Percentiles rank a stretch among this genome's conserved stretches.
phyloP scores from a whole-genome alignment of 2,329 filamentous ascomycete species.

The Fusarium ambrosium region DNA sequence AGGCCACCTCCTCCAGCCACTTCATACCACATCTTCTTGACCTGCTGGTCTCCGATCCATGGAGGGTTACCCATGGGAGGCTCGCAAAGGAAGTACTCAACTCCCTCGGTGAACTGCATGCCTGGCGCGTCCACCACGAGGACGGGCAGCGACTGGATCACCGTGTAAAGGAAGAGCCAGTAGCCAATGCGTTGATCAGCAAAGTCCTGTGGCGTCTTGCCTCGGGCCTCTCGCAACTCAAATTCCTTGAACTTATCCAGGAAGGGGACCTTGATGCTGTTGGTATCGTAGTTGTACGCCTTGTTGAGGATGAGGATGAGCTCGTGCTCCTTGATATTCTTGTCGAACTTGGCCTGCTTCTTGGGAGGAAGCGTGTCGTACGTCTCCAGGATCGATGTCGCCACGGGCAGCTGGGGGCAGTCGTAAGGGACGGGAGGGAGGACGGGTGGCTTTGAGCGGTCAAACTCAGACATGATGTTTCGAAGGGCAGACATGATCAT shows the following conservation, averaged over 20 bases:
- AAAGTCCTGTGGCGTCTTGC: conserved; percentile 75
- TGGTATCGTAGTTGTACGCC: conserved; percentile 83
- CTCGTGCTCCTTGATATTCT: conserved; percentile 83
- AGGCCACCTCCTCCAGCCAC: conserved; percentile 73
- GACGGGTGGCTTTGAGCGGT: conserved; percentile 89
- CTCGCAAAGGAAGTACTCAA: conserved; percentile 87
- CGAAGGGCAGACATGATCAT: conserved; percentile 79
- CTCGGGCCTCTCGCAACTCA: conserved; percentile 76
- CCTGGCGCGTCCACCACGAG: conserved; percentile 82
- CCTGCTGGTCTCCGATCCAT: conserved; percentile 76
- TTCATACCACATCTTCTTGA: conserved; percentile 80
- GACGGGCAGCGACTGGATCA: conserved; percentile 83
- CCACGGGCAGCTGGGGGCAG: conserved; percentile 80
- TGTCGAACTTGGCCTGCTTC: conserved; percentile 79
- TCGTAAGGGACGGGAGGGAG: conserved; percentile 94
- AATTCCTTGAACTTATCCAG: conserved; percentile 78
- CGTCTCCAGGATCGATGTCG: conserved; percentile 74
- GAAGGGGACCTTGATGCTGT: conserved; percentile 70
- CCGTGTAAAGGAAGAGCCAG: conserved; percentile 86
- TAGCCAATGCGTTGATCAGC: conserved; percentile 79
- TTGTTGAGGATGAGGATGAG: conserved; percentile 81
- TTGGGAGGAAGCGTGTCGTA: conserved; percentile 76
- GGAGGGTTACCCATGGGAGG: conserved; percentile 79
- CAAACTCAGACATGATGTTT: conserved; percentile 87
- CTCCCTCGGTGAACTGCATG: conserved; percentile 75